Conservation (phyloP, 2,329 filamentous ascomycete species). For the Calonectria hongkongensis region DNA sequence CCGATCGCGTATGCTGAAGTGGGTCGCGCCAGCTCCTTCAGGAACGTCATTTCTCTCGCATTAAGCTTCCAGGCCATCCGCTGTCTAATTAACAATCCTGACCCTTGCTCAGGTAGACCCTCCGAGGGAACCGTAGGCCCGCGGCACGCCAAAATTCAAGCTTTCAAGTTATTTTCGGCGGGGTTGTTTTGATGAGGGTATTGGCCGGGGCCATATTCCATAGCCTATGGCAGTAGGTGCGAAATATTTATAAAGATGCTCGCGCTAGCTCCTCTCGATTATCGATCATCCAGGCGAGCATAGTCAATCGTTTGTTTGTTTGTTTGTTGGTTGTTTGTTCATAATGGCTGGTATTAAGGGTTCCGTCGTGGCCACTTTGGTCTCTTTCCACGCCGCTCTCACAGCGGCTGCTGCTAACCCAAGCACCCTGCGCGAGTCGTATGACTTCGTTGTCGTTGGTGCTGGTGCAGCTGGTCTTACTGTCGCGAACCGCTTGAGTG, state of each 20-base stretch:
- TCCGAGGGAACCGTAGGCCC: slow-evolving; percentile 4
- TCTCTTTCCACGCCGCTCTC: neutral
- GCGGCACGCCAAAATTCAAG: slow-evolving; percentile 16
- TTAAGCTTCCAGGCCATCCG: slow-evolving; percentile 9
- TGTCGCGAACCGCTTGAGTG: slow-evolving; percentile 9
- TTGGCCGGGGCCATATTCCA: neutral
- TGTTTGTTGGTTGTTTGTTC: neutral
- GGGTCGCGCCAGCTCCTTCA: neutral
- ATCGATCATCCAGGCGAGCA: neutral
- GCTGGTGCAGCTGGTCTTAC: slow-evolving; percentile 8
- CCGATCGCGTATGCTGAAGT: neutral
- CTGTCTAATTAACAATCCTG: slow-evolving; percentile 15
- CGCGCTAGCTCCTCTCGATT: neutral
- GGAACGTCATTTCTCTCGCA: slow-evolving; percentile 18
- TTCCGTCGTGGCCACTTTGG: slow-evolving; percentile 5
- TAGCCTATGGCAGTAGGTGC: neutral
- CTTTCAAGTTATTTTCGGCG: slow-evolving; percentile 14
- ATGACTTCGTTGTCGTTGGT: slow-evolving; percentile 11
- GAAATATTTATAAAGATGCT: slow-evolving; percentile 5
- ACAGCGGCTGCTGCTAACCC: neutral
- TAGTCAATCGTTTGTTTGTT: slow-evolving; percentile 17
- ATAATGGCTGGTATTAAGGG: slow-evolving; percentile 22
- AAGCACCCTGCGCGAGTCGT: slow-evolving; percentile 6
- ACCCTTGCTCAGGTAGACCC: neutral
- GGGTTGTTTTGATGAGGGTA: slow-evolving; percentile 19